phyloP scores from a whole-genome alignment of 257 asterid species.

The Jacaranda mimosifolia region DNA sequence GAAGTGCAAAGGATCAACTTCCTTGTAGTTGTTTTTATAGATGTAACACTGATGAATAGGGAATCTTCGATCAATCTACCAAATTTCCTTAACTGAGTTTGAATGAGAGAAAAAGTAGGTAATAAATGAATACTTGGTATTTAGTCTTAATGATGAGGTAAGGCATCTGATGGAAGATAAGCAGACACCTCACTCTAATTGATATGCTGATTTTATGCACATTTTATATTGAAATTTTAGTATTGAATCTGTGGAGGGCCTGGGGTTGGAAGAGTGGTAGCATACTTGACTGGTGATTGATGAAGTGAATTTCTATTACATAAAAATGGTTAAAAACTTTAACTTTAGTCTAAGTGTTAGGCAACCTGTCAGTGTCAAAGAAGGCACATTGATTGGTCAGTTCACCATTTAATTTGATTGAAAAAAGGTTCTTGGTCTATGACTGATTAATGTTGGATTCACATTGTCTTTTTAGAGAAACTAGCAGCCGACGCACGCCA shows the following conservation, averaged over 20 bases:
- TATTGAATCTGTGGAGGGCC: background rate
- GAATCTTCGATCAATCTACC: background rate
- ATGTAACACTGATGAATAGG: background rate
- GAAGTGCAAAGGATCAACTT: background rate
- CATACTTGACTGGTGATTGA: background rate
- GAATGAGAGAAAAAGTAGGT: background rate
- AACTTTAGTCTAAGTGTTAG: background rate
- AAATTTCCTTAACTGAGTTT: background rate
- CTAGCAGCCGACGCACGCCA: too few species aligned
- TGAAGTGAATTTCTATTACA: background rate
- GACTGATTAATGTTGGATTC: background rate
- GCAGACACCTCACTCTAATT: background rate
- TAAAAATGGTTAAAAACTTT: background rate
- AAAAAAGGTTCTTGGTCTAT: background rate
- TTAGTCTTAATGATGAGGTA: background rate
- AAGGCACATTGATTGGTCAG: background rate
- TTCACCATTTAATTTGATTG: background rate
- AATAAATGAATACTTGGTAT: background rate
- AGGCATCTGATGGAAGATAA: background rate
- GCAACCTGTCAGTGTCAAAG: background rate
- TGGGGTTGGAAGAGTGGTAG: background rate
- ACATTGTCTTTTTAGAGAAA: background rate
- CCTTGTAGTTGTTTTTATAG: background rate
- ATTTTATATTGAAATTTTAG: background rate
- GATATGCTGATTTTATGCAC: background rate